These are phyloP conservation scores for Malus hybrid DNA, from an alignment of 331 rosid genomes.

Conservation along the genomic window DNA sequence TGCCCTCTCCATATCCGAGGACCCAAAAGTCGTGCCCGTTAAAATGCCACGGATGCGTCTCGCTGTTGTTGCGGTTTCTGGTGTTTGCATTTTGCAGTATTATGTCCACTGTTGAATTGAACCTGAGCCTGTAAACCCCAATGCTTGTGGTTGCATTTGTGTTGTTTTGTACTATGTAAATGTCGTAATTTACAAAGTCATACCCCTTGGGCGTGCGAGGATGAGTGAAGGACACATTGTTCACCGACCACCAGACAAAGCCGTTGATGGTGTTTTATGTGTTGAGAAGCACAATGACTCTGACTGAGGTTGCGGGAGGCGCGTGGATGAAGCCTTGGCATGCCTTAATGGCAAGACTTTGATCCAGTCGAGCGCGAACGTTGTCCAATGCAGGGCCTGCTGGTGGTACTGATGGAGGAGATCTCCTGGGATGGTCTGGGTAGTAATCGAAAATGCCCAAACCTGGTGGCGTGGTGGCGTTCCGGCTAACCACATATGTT, in stretches of 20 bases:
- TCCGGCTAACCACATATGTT: slow-evolving; percentile 51
- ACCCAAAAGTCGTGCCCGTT: slow-evolving; percentile 95
- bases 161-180: slow-evolving; percentile 23
- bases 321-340: slow-evolving; percentile 32
- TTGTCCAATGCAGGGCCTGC: slow-evolving; percentile 65
- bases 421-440: slow-evolving; percentile 61
- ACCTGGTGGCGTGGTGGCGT: slow-evolving; percentile 56
- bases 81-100: slow-evolving; percentile 62
- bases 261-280: slow-evolving; percentile 52
- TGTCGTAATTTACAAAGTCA: slow-evolving; percentile 45
- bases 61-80: background rate
- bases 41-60: slow-evolving; percentile 76
- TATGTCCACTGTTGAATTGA: slow-evolving; percentile 41
- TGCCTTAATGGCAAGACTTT: slow-evolving; percentile 62
- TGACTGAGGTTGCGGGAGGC: slow-evolving; percentile 58
- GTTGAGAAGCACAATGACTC: slow-evolving; percentile 67
- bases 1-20: slow-evolving; percentile 55
- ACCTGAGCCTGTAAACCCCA: slow-evolving; percentile 43
- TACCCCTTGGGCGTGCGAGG: slow-evolving; percentile 62
- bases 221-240: slow-evolving; percentile 58
- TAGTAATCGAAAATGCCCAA: slow-evolving; percentile 63
- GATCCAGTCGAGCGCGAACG: slow-evolving; percentile 28
- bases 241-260: slow-evolving; percentile 45
- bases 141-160: slow-evolving; percentile 43
- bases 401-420: slow-evolving; percentile 56